These are phyloP conservation scores for Mycosphaerella sp. DNA, from an alignment of 2,329 filamentous ascomycete species.

Conservation along the genomic window DNA sequence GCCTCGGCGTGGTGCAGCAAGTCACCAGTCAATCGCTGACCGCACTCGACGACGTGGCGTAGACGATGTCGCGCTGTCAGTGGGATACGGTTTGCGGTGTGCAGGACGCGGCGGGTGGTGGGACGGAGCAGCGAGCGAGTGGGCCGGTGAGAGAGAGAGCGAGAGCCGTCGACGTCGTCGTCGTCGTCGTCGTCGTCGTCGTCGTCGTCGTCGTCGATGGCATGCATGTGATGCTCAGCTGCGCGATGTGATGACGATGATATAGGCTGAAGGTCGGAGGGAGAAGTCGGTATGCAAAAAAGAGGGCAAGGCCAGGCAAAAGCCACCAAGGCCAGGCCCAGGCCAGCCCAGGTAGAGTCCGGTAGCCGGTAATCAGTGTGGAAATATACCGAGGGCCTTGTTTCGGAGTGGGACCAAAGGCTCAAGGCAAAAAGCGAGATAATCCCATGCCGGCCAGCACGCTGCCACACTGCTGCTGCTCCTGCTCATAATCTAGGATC, in stretches of 20 bases:
- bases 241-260: not conserved
- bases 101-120: not conserved
- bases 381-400: not conserved
- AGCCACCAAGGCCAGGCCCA: not conserved
- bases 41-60: not conserved
- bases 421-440: not conserved
- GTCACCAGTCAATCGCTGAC: not conserved
- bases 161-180: no score
- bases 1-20: constrained; percentile 3
- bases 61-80: not conserved
- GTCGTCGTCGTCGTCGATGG: not conserved
- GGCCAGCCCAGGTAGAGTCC: not conserved
- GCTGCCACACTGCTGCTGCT: not conserved
- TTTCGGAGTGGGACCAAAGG: not conserved
- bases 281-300: not conserved
- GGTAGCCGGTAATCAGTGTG: not conserved
- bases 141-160: not conserved
- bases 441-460: not conserved
- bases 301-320: not conserved
- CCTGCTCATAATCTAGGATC: not conserved
- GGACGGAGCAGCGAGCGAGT: no score
- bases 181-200: not conserved
- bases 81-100: not conserved
- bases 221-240: not conserved
- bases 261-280: constrained; percentile 1